phyloP scores from a whole-genome alignment of 1,139 yeast species.

The Casaregolazyma suthepensis region DNA sequence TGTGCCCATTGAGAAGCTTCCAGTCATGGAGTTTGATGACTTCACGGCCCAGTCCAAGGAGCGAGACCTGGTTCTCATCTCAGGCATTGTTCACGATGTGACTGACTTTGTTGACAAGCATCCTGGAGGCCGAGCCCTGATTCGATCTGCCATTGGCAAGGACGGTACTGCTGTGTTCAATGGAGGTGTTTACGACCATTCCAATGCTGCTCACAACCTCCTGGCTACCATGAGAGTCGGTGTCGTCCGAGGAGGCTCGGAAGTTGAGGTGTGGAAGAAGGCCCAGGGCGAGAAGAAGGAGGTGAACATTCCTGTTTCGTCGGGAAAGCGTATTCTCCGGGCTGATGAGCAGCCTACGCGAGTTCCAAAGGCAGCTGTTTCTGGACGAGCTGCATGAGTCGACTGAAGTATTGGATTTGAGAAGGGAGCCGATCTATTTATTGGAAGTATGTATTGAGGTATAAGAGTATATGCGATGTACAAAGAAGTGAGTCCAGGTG shows the following conservation, averaged over 20 bases:
- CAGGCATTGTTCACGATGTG: constrained; percentile 94
- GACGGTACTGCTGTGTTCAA: constrained; percentile 97
- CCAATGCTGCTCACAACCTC: constrained; percentile 95
- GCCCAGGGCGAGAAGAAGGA: constrained; percentile 53
- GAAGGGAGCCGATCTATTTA: neutral
- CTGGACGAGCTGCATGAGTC: constrained; percentile 30
- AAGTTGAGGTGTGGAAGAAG: constrained; percentile 71
- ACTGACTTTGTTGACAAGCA: constrained; percentile 80
- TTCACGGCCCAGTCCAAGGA: constrained; percentile 61
- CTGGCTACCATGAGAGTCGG: constrained; percentile 96
- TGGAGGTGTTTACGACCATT: constrained; percentile 96
- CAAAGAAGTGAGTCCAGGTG: neutral
- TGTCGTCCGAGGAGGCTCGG: constrained; percentile 80
- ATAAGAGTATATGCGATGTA: neutral
- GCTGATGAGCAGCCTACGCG: constrained; percentile 56
- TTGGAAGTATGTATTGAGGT: neutral
- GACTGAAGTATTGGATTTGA: neutral
- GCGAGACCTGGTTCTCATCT: constrained; percentile 69
- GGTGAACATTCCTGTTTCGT: constrained; percentile 47
- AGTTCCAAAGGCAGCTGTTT: constrained; percentile 27
- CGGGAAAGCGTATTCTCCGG: constrained; percentile 50
- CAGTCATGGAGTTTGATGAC: constrained; percentile 85
- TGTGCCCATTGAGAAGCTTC: constrained; percentile 71
- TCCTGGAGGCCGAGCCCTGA: constrained; percentile 94
- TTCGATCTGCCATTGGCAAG: constrained; percentile 83